Evolutionary conservation across 805 yeast species (phyloP), one percentile per base, ranked within the genome.

Genomic region (Zygosaccharomyces pseudorouxii): DNA sequence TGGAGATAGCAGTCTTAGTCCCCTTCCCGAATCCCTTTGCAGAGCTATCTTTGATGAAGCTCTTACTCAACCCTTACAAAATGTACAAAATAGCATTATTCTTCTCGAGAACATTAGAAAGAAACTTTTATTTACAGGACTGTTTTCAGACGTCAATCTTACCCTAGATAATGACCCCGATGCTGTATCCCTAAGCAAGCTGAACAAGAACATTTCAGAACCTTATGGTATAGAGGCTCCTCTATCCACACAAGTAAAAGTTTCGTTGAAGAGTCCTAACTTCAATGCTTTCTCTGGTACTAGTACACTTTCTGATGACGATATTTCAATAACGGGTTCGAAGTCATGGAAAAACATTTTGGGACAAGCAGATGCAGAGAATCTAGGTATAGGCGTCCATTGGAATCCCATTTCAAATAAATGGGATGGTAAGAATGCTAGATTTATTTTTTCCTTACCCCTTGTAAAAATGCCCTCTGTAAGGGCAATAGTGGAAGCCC

Each of bases 311-410:
- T 57, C 66, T 6, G 70, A 67, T 31, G 58, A 62, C 20, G 70
- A 71, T 14, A 66, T 72, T 22, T 53, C 70, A 5, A 48, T 68
- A 28, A 67, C 65, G 16, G 48, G 68, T 22, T 62, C 65, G 41
- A 71, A 70, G 51, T 54, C 66, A 2, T 71, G 75, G 52, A 68
- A 70, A 52, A 82, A 82, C 59, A 64, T 73, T 4, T 70, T 80
- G 40, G 86, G 86, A 9, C 78, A 79, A 33, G 85, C 84, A 0
- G 85, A 81, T 58, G 64, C 70, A 2, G 60, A 81, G 23, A 63
- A 74, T 11, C 53, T 77, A 1, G 76, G 77, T 45, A 65, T 74
- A 53, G 78, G 75, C 61, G 63, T 67, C 60, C 76, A 69, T 67
- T 80, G 58, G 70, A 74, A 76, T 42, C 73, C 73, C 49, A 79